Evolutionary conservation across 176 grass and related monocot genomes (phyloP).

Genomic region (Bolboschoenus planiculmis): DNA sequence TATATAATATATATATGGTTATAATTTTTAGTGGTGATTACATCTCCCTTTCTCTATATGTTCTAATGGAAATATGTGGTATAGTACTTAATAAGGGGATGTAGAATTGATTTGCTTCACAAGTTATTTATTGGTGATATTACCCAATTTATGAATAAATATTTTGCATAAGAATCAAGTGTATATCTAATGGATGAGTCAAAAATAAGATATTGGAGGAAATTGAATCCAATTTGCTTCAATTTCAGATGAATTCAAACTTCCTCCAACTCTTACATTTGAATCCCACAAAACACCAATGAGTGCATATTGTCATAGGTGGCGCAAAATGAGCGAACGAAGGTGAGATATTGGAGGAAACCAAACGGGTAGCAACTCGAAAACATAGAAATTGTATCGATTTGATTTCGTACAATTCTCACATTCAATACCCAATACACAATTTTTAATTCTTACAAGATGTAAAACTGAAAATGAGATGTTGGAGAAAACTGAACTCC

Average conservation of each 20-base stretch:
- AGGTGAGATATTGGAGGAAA: slow-evolving; percentile 24
- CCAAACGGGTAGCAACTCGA: neutral
- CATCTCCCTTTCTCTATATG: neutral
- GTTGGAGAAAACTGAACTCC: slow-evolving; percentile 19
- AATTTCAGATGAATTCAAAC: neutral
- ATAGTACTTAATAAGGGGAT: neutral
- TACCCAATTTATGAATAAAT: neutral
- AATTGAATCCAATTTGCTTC: neutral
- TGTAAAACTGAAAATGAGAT: slow-evolving; percentile 2
- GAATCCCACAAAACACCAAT: neutral
- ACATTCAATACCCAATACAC: neutral
- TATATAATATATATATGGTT: too few species aligned
- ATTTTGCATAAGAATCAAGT: neutral
- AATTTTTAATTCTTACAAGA: neutral
- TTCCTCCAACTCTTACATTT: slow-evolving; percentile 9
- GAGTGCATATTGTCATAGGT: too few species aligned
- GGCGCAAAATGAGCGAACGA: neutral
- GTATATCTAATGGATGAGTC: neutral
- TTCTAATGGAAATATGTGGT: neutral
- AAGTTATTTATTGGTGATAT: neutral
- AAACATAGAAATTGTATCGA: neutral
- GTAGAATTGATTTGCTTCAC: neutral
- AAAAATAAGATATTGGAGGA: neutral
- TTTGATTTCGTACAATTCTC: slow-evolving; percentile 17
- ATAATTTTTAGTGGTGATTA: neutral